Percentiles rank a stretch among this genome's conserved stretches.
phyloP scores from a whole-genome alignment of 2,329 filamentous ascomycete genomes.

The Sporothrix protearum region DNA sequence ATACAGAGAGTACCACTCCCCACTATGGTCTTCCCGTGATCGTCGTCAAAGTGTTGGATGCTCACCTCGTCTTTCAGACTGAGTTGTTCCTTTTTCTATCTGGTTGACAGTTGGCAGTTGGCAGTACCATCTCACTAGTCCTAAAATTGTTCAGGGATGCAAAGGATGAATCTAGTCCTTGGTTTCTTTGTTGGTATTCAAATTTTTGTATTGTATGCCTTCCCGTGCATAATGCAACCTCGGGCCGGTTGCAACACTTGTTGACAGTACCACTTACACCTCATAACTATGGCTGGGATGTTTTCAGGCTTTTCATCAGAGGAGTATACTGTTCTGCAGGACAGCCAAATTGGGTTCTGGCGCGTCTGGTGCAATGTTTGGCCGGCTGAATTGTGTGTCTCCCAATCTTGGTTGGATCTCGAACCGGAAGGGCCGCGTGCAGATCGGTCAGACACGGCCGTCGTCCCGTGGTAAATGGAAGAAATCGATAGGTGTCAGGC shows the following conservation, averaged over 20 bases:
- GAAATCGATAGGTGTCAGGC: neutral
- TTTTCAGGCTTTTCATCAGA: neutral
- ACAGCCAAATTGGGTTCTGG: neutral
- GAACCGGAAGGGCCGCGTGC: neutral
- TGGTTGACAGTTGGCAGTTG: neutral
- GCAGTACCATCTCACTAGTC: neutral
- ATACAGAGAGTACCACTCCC: conserved; percentile 1
- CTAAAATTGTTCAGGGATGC: no score
- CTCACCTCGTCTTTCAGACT: neutral
- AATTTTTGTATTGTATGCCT: neutral
- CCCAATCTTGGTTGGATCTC: neutral
- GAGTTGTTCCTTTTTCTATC: neutral
- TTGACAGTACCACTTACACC: neutral
- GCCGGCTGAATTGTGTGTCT: neutral
- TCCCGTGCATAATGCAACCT: neutral
- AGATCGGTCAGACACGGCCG: neutral
- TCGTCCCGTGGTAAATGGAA: neutral
- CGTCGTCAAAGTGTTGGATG: conserved; percentile 13
- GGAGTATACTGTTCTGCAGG: neutral
- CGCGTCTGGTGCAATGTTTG: neutral
- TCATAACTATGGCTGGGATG: neutral
- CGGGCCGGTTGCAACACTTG: neutral
- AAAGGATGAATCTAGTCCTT: no score
- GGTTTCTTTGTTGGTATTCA: neutral
- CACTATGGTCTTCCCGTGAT: conserved; percentile 12